Evolutionary conservation across 2,329 filamentous ascomycete species (phyloP).

Genomic region (Neophaeococcomyces aloes): DNA sequence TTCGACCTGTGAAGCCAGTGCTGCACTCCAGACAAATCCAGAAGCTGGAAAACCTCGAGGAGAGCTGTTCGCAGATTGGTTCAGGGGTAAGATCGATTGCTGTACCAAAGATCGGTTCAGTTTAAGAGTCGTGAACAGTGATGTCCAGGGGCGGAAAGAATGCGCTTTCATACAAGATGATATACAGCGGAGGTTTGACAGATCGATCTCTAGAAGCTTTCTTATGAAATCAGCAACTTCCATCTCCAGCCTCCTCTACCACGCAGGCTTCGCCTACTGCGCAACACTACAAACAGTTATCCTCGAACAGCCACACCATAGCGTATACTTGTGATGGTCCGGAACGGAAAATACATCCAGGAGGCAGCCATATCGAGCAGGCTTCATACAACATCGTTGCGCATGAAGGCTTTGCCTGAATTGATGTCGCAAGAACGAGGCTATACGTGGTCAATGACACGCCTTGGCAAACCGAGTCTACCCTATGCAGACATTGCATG

Average conservation of each 20-base stretch:
- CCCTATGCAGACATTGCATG: too few species aligned
- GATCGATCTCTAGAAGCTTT: background rate
- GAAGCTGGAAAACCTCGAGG: too few species aligned
- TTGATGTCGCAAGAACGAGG: too few species aligned
- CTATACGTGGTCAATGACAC: too few species aligned
- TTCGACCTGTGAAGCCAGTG: background rate
- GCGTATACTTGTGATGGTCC: background rate
- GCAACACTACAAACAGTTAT: constrained; percentile 1
- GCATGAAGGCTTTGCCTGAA: too few species aligned
- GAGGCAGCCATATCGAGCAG: background rate
- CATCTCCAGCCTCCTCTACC: background rate
- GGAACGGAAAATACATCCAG: background rate
- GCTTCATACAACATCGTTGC: background rate
- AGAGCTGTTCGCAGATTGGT: too few species aligned
- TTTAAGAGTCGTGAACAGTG: too few species aligned
- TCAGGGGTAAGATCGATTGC: too few species aligned
- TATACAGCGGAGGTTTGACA: background rate
- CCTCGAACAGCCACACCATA: background rate
- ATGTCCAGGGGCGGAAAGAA: background rate
- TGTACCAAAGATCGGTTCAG: too few species aligned
- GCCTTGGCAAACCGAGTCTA: too few species aligned
- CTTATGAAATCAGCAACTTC: background rate
- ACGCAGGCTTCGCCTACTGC: background rate
- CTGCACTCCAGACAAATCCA: too few species aligned
- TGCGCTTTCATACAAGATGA: background rate